phyloP scores from a whole-genome alignment of 257 asterid species.

The Lantana camara region DNA sequence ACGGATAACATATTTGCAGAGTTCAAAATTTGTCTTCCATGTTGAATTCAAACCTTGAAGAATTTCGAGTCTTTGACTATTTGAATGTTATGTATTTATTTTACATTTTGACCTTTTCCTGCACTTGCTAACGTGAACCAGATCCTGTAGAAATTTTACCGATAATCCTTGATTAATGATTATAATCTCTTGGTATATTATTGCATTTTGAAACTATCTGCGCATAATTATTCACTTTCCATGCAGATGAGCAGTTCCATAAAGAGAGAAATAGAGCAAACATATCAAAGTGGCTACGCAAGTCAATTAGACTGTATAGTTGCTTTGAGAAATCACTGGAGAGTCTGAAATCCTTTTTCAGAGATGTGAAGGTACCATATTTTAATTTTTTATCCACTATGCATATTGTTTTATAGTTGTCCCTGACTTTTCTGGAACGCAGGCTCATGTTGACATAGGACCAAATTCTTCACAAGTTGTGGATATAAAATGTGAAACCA shows the following conservation, averaged over 20 bases:
- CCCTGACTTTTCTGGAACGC: conserved; percentile 32
- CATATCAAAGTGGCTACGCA: conserved; percentile 95
- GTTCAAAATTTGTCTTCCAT: conserved; percentile 1
- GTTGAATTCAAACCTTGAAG: too few relatives aligned
- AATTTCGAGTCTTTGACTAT: too few relatives aligned
- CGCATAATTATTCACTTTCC: conserved; percentile 24
- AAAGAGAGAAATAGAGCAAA: conserved; percentile 72
- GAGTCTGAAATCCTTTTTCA: conserved; percentile 71
- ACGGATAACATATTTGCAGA: conserved; percentile 6
- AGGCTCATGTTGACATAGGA: conserved; percentile 54
- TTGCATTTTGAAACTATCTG: conserved; percentile 14
- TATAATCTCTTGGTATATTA: conserved; percentile 1
- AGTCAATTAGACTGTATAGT: conserved; percentile 66
- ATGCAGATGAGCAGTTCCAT: conserved; percentile 87
- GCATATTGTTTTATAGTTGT: conserved; percentile 17
- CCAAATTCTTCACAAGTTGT: conserved; percentile 40
- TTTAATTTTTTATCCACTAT: conserved; percentile 12
- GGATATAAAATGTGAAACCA: conserved; percentile 39
- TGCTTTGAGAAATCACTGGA: conserved; percentile 69
- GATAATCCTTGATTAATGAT: too few relatives aligned
- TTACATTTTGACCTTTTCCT: too few relatives aligned
- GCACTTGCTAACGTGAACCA: too few relatives aligned
- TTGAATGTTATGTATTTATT: too few relatives aligned
- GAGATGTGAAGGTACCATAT: conserved; percentile 65
- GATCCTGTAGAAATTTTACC: too few relatives aligned